These are phyloP conservation scores for Leccinum variicolor DNA, from an alignment of 768 basidiomycete species.

Conservation along the genomic window DNA sequence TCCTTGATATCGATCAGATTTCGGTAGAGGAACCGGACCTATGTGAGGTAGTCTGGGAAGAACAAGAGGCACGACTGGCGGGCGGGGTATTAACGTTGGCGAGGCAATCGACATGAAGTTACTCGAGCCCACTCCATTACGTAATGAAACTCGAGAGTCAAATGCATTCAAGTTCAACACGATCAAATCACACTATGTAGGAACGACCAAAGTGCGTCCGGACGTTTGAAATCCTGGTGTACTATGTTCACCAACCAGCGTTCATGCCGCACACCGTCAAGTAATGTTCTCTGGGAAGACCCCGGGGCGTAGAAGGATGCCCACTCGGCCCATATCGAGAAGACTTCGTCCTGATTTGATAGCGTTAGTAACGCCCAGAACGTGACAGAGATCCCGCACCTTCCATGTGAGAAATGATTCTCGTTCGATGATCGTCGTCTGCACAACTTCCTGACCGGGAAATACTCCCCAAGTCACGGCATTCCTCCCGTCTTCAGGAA, in stretches of 20 bases:
- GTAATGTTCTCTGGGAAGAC: slow-evolving; percentile 67
- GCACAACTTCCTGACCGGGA: slow-evolving; percentile 92
- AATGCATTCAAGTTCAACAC: background rate
- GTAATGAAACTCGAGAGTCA: background rate
- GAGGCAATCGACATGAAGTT: slow-evolving; percentile 52
- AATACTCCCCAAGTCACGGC: slow-evolving; percentile 99
- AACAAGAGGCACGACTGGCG: slow-evolving; percentile 59
- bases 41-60: slow-evolving; percentile 66
- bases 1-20: slow-evolving; percentile 45
- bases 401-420: slow-evolving; percentile 97
- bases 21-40: slow-evolving; percentile 58
- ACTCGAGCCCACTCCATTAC: background rate
- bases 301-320: slow-evolving; percentile 77
- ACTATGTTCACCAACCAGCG: slow-evolving; percentile 91
- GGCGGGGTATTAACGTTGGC: slow-evolving; percentile 71
- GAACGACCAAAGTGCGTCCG: slow-evolving; percentile 81
- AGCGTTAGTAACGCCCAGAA: background rate
- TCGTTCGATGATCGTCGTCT: slow-evolving; percentile 94
- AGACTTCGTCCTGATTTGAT: slow-evolving; percentile 80
- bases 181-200: slow-evolving; percentile 39
- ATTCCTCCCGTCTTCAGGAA: slow-evolving; percentile 75
- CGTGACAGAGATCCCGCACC: slow-evolving; percentile 43
- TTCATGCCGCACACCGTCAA: slow-evolving; percentile 66
- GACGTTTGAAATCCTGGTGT: slow-evolving; percentile 88
- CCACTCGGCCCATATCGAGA: slow-evolving; percentile 96